Conservation (phyloP, 331 rosid genomes). For the Quercus lobata region DNA sequence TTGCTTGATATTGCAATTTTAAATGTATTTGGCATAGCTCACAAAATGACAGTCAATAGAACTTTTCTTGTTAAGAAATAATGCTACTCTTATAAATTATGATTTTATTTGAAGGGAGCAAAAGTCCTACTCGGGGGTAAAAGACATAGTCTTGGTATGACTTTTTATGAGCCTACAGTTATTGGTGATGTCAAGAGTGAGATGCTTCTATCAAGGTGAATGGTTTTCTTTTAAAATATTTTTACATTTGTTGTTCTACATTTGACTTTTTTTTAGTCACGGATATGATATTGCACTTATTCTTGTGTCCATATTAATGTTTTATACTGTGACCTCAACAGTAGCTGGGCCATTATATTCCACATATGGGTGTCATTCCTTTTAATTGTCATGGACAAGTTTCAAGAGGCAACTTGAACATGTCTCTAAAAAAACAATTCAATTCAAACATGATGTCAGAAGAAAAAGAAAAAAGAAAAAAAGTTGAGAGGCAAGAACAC, state of each 20-base stretch:
- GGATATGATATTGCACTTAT: background rate
- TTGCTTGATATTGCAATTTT: slow-evolving; percentile 10
- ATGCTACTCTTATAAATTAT: background rate
- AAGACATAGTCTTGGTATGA: slow-evolving; percentile 85
- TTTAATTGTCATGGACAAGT: background rate
- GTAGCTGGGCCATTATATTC: background rate
- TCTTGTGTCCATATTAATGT: background rate
- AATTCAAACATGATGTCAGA: too few species aligned
- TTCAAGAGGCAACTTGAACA: background rate
- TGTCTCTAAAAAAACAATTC: too few species aligned
- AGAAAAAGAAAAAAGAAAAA: too few species aligned
- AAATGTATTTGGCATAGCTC: background rate
- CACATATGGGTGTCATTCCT: background rate
- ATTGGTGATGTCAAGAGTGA: slow-evolving; percentile 63
- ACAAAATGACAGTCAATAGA: background rate
- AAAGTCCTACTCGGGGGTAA: slow-evolving; percentile 82
- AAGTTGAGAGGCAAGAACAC: background rate
- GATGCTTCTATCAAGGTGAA: slow-evolving; percentile 80
- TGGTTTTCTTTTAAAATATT: background rate
- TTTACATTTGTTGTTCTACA: background rate
- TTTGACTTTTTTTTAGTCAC: background rate
- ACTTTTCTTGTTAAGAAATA: background rate
- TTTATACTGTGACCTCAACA: background rate
- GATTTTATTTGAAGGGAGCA: slow-evolving; percentile 70
- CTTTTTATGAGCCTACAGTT: slow-evolving; percentile 90